Conservation (phyloP, 371 early-diverging fungal species). For the Rhizopus stolonifer region DNA sequence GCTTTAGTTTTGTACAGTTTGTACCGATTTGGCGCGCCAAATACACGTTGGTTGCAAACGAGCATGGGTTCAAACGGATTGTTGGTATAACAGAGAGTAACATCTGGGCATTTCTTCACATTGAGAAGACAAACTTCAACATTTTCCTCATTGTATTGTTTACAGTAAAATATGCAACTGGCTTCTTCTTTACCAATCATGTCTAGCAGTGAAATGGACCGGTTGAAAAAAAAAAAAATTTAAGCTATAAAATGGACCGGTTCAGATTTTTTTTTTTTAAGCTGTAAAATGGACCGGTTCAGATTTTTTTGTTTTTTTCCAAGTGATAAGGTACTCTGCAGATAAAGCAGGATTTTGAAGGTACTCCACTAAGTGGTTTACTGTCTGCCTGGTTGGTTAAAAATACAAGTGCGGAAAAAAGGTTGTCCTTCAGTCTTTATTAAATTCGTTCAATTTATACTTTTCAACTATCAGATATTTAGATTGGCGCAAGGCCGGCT, state of each 20-base stretch:
- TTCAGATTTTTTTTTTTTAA: too few species aligned
- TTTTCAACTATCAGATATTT: too few species aligned
- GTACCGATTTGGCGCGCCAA: slow-evolving; percentile 8
- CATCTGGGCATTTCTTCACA: slow-evolving; percentile 9
- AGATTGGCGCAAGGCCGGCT: too few species aligned
- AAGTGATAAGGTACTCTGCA: too few species aligned
- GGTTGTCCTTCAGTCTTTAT: too few species aligned
- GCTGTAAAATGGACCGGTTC: too few species aligned
- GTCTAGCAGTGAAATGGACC: slow-evolving; percentile 11
- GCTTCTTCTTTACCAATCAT: slow-evolving; percentile 16
- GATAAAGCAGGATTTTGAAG: too few species aligned
- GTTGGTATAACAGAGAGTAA: slow-evolving; percentile 4
- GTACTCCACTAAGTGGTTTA: too few species aligned
- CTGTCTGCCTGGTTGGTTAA: too few species aligned
- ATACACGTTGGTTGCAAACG: slow-evolving; percentile 7
- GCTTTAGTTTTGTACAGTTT: slow-evolving; percentile 14
- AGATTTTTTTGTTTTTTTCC: too few species aligned
- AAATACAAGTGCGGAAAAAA: too few species aligned
- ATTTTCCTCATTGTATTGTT: slow-evolving; percentile 5
- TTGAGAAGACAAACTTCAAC: slow-evolving; percentile 12
- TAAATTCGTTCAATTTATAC: too few species aligned
- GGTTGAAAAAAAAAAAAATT: not conserved
- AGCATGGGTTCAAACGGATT: slow-evolving; percentile 8
- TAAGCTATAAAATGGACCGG: not conserved
- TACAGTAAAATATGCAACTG: slow-evolving; percentile 12